Conservation (phyloP, 768 basidiomycete genomes). For the Leccinum rimulosum region DNA sequence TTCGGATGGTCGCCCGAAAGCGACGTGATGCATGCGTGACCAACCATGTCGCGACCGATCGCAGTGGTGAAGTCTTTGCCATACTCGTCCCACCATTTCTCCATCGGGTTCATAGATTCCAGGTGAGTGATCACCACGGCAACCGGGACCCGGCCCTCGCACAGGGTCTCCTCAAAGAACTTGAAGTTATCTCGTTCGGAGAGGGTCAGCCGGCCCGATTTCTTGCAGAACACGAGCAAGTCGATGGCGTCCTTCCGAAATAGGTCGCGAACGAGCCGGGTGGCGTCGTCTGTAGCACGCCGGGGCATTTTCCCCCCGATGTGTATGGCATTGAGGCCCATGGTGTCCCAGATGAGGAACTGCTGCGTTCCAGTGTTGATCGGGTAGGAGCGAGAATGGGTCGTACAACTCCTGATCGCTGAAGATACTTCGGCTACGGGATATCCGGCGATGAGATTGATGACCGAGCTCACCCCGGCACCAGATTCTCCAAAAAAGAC, state of each 20-base stretch:
- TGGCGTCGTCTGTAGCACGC: constrained; percentile 8
- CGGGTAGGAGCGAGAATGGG: not conserved
- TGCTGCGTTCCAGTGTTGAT: not conserved
- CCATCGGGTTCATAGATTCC: constrained; percentile 19
- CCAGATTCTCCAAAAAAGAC: constrained; percentile 35
- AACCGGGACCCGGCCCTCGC: constrained; percentile 30
- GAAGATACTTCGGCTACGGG: not conserved
- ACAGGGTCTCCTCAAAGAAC: constrained; percentile 33
- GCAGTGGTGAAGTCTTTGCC: not conserved
- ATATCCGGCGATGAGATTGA: not conserved
- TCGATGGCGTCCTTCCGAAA: constrained; percentile 16
- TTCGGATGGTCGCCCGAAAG: not conserved
- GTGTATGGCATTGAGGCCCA: not conserved
- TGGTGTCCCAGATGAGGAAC: constrained; percentile 6
- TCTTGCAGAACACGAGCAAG: constrained; percentile 35
- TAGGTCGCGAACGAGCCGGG: constrained; percentile 26
- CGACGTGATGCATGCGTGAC: constrained; percentile 22
- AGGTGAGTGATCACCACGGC: constrained; percentile 35
- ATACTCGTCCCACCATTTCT: constrained; percentile 23
- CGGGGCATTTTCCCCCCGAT: not conserved
- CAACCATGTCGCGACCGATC: not conserved
- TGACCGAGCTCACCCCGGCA: constrained; percentile 32
- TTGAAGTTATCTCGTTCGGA: constrained; percentile 26
- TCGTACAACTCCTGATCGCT: not conserved
- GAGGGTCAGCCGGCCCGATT: constrained; percentile 24